Base-by-base conservation (phyloP, 75 land plant species). In the Picea glauca region DNA sequence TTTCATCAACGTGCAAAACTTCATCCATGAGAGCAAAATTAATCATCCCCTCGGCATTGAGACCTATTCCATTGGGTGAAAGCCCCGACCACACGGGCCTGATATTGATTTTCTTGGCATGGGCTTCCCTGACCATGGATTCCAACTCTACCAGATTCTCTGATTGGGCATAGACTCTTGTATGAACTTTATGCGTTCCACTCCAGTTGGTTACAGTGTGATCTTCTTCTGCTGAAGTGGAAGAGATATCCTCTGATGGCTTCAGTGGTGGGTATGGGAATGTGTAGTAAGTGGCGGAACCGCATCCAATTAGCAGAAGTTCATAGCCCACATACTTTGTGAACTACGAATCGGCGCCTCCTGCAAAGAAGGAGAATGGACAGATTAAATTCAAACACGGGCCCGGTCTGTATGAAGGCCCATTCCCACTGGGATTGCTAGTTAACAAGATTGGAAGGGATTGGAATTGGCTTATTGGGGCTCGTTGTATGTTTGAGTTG, bases 21-120 rank as follows among this genome's bases (percentile, higher is more conserved):
- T 85, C 89, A 80, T 98, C 98, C 98, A 98, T 91, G 78, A 93
- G 80, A 7, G 93, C 99, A 85, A 98, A 68, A 78, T 91, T 95
- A 60, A 98, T 85, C 99, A 98, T 95, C 83, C 99, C 99, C 4
- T 83, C 82, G 32, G 88, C 73, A 32, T 83, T 58, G 5, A 98
- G 74, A 54, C 98, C 99, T 23, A 98, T 90, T 60, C 99, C 99
- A 84, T 98, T 98, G n/a, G 99, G 99, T 66, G 98, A 95, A 70
- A 98, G 78, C 58, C 99, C 99, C 17, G 98, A 95, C 1, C 98
- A 98, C 15, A 95, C 91, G 1, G 99, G 94, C 76, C 98, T 81
- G 18, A 98, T 85, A 86, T 78, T 88, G 77, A 76, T 76, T 81
- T 74, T 78, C 86, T 84, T 83, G 77, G 77, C 80, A 73, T 98